phyloP scores from a whole-genome alignment of 139 green algal genomes.

The Tetradesmus obliquus region DNA sequence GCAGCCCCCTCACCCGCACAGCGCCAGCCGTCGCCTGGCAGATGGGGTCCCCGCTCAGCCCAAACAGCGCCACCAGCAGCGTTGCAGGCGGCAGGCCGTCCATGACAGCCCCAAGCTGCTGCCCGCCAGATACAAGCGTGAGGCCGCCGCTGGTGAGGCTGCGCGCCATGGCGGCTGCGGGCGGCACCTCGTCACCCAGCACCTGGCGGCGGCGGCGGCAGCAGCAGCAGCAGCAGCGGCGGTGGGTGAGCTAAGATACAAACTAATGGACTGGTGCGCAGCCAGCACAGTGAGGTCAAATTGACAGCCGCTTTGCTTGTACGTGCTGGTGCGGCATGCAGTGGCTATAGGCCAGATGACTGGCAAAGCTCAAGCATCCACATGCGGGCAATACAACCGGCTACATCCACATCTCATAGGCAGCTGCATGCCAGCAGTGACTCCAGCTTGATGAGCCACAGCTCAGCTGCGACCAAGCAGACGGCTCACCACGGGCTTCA shows the following conservation, averaged over 20 bases:
- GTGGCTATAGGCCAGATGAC: too few species aligned
- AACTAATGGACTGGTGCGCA: too few species aligned
- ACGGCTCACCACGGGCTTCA: constrained; percentile 25
- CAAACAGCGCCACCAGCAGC: constrained; percentile 41
- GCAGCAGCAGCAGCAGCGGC: background rate
- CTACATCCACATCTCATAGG: too few species aligned
- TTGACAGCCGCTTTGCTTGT: too few species aligned
- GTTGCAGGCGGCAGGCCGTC: background rate
- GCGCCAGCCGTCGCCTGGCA: constrained; percentile 11
- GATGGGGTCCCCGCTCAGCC: background rate
- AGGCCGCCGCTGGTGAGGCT: background rate
- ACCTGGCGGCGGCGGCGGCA: constrained; percentile 16
- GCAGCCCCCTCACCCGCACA: background rate
- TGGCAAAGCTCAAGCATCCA: too few species aligned
- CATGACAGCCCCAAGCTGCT: background rate
- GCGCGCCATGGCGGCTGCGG: constrained; percentile 6
- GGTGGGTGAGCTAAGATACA: background rate
- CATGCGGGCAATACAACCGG: too few species aligned
- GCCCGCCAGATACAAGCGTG: constrained; percentile 6
- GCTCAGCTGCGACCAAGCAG: background rate
- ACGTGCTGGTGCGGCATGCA: too few species aligned
- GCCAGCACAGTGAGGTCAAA: too few species aligned
- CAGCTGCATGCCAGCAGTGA: background rate
- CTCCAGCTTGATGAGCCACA: background rate
- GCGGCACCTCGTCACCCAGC: background rate